phyloP scores from a whole-genome alignment of 1,284 basidiomycete genomes.

The Cryptococcus sp. region DNA sequence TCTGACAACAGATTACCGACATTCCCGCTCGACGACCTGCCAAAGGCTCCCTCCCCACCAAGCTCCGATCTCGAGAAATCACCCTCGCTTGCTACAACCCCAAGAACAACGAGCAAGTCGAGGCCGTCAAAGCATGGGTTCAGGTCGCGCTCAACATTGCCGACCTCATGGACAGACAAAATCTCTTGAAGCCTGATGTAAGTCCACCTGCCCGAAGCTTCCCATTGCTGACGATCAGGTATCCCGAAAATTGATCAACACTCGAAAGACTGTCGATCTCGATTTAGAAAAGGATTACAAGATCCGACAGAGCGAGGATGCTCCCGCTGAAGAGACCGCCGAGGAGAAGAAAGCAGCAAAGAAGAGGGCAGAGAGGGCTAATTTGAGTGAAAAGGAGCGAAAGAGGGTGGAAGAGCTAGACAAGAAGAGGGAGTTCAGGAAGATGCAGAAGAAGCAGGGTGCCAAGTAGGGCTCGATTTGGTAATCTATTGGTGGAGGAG shows the following conservation, averaged over 20 bases:
- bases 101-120: slow-evolving; percentile 49
- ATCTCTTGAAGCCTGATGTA: slow-evolving; percentile 63
- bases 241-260: slow-evolving; percentile 64
- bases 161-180: slow-evolving; percentile 58
- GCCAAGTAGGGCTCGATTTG: slow-evolving; percentile 1
- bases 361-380: slow-evolving; percentile 66
- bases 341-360: slow-evolving; percentile 66
- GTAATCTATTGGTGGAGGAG: too few relatives aligned
- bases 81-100: slow-evolving; percentile 63
- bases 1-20: slow-evolving; percentile 62
- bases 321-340: slow-evolving; percentile 50
- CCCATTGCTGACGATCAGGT: slow-evolving; percentile 48
- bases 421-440: slow-evolving; percentile 43
- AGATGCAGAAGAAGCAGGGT: slow-evolving; percentile 31
- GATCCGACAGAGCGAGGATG: slow-evolving; percentile 61
- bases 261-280: slow-evolving; percentile 63
- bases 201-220: slow-evolving; percentile 3
- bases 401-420: slow-evolving; percentile 58
- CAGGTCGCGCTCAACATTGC: slow-evolving; percentile 66
- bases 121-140: slow-evolving; percentile 60
- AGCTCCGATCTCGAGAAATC: slow-evolving; percentile 63
- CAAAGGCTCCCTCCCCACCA: slow-evolving; percentile 50
- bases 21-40: slow-evolving; percentile 67
- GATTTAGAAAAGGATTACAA: slow-evolving; percentile 35
- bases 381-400: slow-evolving; percentile 73